A percentile compares a stretch with the other conserved stretches of the same genome.
phyloP scores from a whole-genome alignment of 1,139 yeast species.

The Magnusiomyces suaveolens region DNA sequence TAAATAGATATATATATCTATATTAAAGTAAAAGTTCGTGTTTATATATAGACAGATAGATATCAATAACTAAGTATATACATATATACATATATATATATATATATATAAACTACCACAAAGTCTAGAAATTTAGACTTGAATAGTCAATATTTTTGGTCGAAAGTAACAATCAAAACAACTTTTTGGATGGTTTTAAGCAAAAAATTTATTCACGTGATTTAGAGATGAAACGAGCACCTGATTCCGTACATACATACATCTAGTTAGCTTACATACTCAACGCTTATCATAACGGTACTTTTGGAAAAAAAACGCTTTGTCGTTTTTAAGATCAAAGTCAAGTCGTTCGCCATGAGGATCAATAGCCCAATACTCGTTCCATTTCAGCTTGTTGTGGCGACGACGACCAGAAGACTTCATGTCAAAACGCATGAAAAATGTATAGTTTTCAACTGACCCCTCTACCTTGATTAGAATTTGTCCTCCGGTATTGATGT shows the following conservation, averaged over 20 bases:
- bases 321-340: conserved; percentile 59
- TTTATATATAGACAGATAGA: too few relatives aligned
- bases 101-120: too few relatives aligned
- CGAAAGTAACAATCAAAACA: too few relatives aligned
- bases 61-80: too few relatives aligned
- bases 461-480: conserved; percentile 48
- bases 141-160: too few relatives aligned
- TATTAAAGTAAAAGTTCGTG: too few relatives aligned
- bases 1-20: too few relatives aligned
- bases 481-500: conserved; percentile 46
- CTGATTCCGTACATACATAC: neutral
- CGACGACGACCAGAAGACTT: conserved; percentile 46
- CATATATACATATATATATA: too few relatives aligned
- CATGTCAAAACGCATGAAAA: conserved; percentile 53
- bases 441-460: conserved; percentile 50
- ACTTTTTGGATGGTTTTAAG: too few relatives aligned
- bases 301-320: conserved; percentile 52
- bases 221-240: neutral
- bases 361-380: conserved; percentile 47
- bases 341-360: conserved; percentile 38
- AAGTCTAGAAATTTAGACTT: too few relatives aligned
- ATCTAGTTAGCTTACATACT: too few relatives aligned
- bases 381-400: conserved; percentile 65
- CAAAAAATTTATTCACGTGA: too few relatives aligned
- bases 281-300: conserved; percentile 1